Conservation (phyloP, 2,329 filamentous ascomycete species). For the Coniochaeta sp. region DNA sequence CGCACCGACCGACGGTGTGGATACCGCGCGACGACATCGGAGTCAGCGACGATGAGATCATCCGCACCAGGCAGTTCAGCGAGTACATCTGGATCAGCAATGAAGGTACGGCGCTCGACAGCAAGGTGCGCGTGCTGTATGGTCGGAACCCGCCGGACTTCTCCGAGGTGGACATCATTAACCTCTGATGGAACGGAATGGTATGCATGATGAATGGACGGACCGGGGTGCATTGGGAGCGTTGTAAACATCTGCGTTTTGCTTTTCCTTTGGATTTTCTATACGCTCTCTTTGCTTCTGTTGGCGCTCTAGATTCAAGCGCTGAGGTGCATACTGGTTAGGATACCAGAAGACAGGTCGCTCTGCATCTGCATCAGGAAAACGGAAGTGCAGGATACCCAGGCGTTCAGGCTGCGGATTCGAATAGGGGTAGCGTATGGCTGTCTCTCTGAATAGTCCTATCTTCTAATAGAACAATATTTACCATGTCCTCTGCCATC, state of each 20-base stretch:
- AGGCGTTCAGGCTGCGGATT: neutral
- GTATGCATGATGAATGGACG: neutral
- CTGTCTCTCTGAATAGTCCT: neutral
- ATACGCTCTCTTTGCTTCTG: neutral
- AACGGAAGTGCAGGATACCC: neutral
- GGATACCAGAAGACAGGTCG: neutral
- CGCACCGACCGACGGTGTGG: slow-evolving; percentile 84
- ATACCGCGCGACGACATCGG: slow-evolving; percentile 87
- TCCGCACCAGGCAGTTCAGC: slow-evolving; percentile 67
- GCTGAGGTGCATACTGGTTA: neutral
- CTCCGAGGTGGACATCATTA: slow-evolving; percentile 80
- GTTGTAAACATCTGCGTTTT: neutral
- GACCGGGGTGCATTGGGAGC: no score
- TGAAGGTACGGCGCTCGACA: slow-evolving; percentile 81
- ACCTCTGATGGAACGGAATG: slow-evolving; percentile 47
- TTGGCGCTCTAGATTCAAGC: neutral
- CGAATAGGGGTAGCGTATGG: neutral
- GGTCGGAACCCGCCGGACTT: slow-evolving; percentile 83
- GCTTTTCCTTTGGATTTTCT: neutral
- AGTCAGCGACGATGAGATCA: slow-evolving; percentile 85
- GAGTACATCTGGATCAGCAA: slow-evolving; percentile 89
- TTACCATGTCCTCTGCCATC: no score
- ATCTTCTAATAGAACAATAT: no score
- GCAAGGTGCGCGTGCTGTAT: slow-evolving; percentile 75
- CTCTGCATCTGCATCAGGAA: neutral